Conservation (phyloP, 306 rosid genomes). For the Cucumis melo region DNA sequence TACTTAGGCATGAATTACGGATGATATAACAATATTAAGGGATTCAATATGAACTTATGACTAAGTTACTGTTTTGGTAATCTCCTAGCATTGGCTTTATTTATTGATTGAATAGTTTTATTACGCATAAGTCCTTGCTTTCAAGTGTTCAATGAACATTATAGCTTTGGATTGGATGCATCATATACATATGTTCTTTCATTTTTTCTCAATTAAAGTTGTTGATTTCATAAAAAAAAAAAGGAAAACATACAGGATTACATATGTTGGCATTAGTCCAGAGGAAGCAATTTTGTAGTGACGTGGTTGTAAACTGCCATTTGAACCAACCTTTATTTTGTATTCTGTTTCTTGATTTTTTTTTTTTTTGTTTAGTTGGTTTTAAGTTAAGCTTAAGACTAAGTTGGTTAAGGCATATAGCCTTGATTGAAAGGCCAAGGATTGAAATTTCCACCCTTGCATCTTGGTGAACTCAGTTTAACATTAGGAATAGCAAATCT, state of each 20-base stretch:
- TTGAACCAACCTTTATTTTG: neutral
- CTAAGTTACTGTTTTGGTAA: neutral
- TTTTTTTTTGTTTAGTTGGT: neutral
- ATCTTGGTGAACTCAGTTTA: neutral
- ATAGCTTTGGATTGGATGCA: neutral
- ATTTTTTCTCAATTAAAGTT: too few relatives aligned
- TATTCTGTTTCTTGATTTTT: neutral
- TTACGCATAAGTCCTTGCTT: neutral
- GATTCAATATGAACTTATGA: neutral
- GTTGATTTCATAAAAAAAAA: too few relatives aligned
- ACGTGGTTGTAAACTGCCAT: neutral
- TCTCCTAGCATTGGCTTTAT: neutral
- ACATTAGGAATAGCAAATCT: neutral
- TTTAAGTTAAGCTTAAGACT: neutral
- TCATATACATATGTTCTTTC: neutral
- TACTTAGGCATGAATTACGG: neutral
- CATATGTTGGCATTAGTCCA: neutral
- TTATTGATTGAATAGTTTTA: neutral
- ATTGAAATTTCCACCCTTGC: neutral
- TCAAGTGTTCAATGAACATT: neutral
- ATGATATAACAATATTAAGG: neutral
- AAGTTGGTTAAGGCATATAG: neutral
- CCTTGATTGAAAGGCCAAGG: neutral
- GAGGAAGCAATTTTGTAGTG: neutral
- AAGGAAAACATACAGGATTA: neutral